Base-by-base conservation (phyloP, 768 basidiomycete genomes). In the Cystofilobasidium macerans region DNA sequence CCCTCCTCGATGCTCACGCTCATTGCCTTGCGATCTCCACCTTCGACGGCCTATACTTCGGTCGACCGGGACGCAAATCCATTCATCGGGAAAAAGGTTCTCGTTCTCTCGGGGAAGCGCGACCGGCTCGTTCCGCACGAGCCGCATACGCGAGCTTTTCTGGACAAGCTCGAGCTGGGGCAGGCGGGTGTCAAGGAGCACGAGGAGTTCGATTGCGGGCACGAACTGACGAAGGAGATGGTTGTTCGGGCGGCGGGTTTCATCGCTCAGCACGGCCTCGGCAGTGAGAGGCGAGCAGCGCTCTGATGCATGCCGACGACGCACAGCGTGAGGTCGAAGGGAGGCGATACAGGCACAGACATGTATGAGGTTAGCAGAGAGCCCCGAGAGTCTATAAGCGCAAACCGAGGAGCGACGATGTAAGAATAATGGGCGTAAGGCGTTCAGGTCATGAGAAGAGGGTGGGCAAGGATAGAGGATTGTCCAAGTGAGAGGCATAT, bases 51-150 rank as follows among this genome's bases (percentile, higher is more conserved):
- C 6, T 82, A 79, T 69, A 71, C 76, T 16, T 74, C 78, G 24
- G 68, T 64, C 1, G 79, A 60, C 1, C n/a, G n/a, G n/a, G 70
- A 73, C 7, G 54, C 51, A 3, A 66, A 69, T 13, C 83, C 85
- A 1, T 89, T 87, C 73, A 65, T 79, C 5, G 85, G 83, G 0
- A 89, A 89, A 78, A 83, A 83, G 71, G 79, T 92, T 18, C 79
- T 92, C 7, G 83, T 86, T 3, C 74, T 92, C 4, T 83, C 84
- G 0, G 89, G 88, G 0, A 81, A 70, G 63, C 78, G 76, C 26
- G 89, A 92, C 74, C 75, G 71, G 48, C 71, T 60, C 4, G 58
- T 60, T 9, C 58, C 58, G 18, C 32, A 24, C 43, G 58, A 42
- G 22, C 58, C 58, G 5, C 58, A 60, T 26, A 60, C 58, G 38